Evolutionary conservation across 108 stramenopile species (phyloP).

Genomic region (Stephanodiscus triporus): DNA sequence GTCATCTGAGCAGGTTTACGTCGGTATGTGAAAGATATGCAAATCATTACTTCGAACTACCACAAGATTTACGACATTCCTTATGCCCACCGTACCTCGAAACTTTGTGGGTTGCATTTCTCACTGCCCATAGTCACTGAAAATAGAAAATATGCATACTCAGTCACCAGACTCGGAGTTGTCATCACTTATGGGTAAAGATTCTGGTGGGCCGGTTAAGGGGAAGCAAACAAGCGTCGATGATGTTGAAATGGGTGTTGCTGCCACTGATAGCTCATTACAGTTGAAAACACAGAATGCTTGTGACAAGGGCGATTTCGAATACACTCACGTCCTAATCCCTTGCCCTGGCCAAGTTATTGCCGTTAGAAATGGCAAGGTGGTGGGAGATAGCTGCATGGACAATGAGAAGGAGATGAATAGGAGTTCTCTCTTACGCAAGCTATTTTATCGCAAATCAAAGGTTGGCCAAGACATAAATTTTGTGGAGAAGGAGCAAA

Average conservation of each 20-base stretch:
- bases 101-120: neutral
- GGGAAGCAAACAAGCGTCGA: neutral
- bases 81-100: neutral
- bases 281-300: neutral
- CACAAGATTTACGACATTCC: neutral
- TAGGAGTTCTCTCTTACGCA: no score
- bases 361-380: neutral
- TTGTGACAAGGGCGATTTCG: neutral
- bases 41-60: neutral
- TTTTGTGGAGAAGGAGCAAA: neutral
- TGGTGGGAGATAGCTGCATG: neutral
- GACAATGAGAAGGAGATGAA: neutral
- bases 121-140: constrained; percentile 5
- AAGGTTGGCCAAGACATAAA: neutral
- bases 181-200: no score
- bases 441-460: neutral
- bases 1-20: constrained; percentile 20
- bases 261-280: neutral
- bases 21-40: constrained; percentile 24
- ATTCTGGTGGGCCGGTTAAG: neutral
- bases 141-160: constrained; percentile 8
- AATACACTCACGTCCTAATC: constrained; percentile 23
- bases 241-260: constrained; percentile 12
- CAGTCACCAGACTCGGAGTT: neutral
- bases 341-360: constrained; percentile 7